Percentiles rank a stretch among this genome's conserved stretches.
These are phyloP conservation scores for Marasmius tenuissimus DNA, from an alignment of 1,284 basidiomycete species.

Conservation along the genomic window DNA sequence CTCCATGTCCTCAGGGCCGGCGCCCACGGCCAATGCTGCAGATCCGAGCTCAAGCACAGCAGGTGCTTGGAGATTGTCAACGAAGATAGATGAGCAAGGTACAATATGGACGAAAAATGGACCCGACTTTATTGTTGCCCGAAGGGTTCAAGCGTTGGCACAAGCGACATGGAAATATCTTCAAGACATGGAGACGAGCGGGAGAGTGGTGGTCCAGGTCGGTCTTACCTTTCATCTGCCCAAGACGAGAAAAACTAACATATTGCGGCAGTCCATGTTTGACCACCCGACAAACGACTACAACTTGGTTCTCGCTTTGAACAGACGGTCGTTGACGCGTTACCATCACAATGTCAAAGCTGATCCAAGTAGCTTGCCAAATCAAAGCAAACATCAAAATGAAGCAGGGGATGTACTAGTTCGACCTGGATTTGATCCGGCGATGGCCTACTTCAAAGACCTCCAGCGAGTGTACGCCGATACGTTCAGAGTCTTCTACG, in stretches of 20 bases:
- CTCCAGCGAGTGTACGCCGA: constrained; percentile 78
- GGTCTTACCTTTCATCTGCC: constrained; percentile 11
- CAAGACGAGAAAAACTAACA: constrained; percentile 3
- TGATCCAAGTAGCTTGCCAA: constrained; percentile 45
- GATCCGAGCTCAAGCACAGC: constrained; percentile 22
- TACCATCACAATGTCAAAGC: constrained; percentile 67
- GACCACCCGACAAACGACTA: constrained; percentile 84
- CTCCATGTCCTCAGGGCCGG: not conserved
- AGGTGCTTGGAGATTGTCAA: constrained; percentile 81
- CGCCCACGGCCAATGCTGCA: not conserved
- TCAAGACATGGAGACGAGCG: constrained; percentile 42
- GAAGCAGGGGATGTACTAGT: constrained; percentile 27
- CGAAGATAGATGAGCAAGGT: constrained; percentile 78
- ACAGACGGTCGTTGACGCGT: constrained; percentile 67
- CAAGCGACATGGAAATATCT: constrained; percentile 63
- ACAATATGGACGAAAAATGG: constrained; percentile 72
- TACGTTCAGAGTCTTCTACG: constrained; percentile 84
- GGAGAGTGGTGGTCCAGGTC: constrained; percentile 54
- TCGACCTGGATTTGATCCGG: constrained; percentile 83
- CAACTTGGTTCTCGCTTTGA: constrained; percentile 81
- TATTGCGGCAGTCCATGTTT: constrained; percentile 68
- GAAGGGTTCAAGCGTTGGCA: constrained; percentile 70
- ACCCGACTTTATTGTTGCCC: constrained; percentile 70
- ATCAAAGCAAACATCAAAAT: constrained; percentile 50
- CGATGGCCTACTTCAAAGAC: constrained; percentile 66